Conservation (phyloP, 2,329 filamentous ascomycete genomes). For the Drechslera avenae region DNA sequence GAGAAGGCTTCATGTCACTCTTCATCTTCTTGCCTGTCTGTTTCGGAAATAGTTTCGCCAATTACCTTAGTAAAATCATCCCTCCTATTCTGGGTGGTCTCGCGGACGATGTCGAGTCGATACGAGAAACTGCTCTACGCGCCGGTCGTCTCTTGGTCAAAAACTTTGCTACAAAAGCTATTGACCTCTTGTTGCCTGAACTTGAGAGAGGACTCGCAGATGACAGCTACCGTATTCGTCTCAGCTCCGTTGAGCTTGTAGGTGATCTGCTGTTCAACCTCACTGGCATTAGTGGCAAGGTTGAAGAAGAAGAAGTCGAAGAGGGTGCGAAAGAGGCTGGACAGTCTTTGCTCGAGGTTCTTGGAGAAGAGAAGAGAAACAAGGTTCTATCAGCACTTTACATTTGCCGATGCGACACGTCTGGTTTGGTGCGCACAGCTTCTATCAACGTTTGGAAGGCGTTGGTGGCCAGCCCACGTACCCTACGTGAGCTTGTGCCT, state of each 20-base stretch:
- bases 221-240: conserved; percentile 94
- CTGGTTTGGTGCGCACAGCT: conserved; percentile 84
- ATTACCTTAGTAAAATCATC: conserved; percentile 93
- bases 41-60: conserved; percentile 97
- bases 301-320: conserved; percentile 77
- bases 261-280: conserved; percentile 97
- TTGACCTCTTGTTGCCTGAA: conserved; percentile 91
- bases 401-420: conserved; percentile 96
- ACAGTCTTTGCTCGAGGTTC: conserved; percentile 88
- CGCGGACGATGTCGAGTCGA: conserved; percentile 94
- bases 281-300: conserved; percentile 84
- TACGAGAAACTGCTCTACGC: conserved; percentile 92
- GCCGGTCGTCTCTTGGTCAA: conserved; percentile 95
- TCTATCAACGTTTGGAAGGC: conserved; percentile 97
- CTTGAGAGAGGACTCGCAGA: conserved; percentile 96
- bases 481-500: conserved; percentile 91
- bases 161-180: conserved; percentile 94
- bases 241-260: conserved; percentile 96
- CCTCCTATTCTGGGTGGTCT: conserved; percentile 92
- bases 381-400: conserved; percentile 97
- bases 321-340: conserved; percentile 84
- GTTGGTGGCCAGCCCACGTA: conserved; percentile 86
- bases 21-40: conserved; percentile 99
- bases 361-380: conserved; percentile 95
- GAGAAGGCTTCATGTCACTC: conserved; percentile 98